phyloP scores from a whole-genome alignment of 164 flowering plant species.

The Dillenia turbinata region DNA sequence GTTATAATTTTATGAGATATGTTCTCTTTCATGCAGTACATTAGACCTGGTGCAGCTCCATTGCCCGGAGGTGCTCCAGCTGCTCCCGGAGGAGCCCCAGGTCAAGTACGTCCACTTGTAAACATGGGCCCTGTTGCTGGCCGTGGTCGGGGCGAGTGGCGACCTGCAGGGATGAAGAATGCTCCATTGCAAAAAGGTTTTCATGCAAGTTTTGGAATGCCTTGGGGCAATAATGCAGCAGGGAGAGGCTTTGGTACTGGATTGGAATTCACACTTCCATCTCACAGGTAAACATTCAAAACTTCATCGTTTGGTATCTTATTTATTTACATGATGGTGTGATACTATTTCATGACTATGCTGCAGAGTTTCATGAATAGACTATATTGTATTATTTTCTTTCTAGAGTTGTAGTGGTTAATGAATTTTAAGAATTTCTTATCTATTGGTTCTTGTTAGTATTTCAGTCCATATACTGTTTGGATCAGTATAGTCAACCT shows the following conservation, averaged over 20 bases:
- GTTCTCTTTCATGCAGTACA: conserved; percentile 59
- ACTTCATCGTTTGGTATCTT: too few relatives aligned
- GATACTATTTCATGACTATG: too few relatives aligned
- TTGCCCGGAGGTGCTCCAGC: conserved; percentile 47
- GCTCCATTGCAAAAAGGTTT: conserved; percentile 56
- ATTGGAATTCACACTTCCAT: conserved; percentile 93
- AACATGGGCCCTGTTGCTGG: conserved; percentile 40
- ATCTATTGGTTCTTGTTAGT: too few relatives aligned
- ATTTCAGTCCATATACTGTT: too few relatives aligned
- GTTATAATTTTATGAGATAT: not conserved
- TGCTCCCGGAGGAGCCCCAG: conserved; percentile 51
- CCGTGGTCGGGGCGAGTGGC: conserved; percentile 76
- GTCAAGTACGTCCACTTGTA: conserved; percentile 76
- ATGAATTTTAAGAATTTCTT: too few relatives aligned
- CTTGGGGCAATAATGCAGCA: conserved; percentile 59
- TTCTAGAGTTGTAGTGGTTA: too few relatives aligned
- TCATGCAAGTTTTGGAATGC: conserved; percentile 59
- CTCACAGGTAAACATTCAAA: conserved; percentile 72
- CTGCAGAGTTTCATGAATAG: too few relatives aligned
- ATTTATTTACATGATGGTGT: too few relatives aligned
- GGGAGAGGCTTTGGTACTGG: conserved; percentile 83
- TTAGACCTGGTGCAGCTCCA: conserved; percentile 90
- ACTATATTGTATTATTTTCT: too few relatives aligned
- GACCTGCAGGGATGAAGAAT: conserved; percentile 49
- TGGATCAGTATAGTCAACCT: too few relatives aligned